A percentile compares a stretch with the other conserved stretches of the same genome.
Evolutionary conservation across 2,329 filamentous ascomycete genomes (phyloP).

Genomic region (Teratosphaeria gauchensis): DNA sequence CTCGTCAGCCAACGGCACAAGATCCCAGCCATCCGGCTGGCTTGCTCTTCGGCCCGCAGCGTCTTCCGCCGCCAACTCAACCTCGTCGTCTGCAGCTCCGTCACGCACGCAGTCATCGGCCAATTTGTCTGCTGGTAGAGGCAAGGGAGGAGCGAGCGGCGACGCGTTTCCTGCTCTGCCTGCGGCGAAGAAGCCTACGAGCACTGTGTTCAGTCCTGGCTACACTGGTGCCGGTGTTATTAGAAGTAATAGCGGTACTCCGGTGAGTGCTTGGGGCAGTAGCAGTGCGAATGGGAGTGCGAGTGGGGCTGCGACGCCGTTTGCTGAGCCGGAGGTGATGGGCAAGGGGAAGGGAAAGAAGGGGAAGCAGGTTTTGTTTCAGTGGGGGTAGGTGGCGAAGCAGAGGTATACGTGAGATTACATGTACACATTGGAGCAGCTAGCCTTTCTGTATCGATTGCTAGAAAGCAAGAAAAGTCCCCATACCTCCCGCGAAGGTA

Average conservation of each 20-base stretch:
- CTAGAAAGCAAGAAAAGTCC: not conserved
- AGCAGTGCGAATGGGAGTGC: conserved; percentile 5
- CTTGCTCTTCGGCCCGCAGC: conserved; percentile 20
- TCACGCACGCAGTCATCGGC: conserved; percentile 27
- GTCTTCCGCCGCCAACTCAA: conserved; percentile 20
- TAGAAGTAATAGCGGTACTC: conserved; percentile 30
- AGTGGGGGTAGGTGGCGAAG: conserved; percentile 33
- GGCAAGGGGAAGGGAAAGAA: conserved; percentile 39
- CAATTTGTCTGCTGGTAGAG: conserved; percentile 14
- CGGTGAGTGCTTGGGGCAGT: conserved; percentile 31
- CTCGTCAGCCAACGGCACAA: conserved; percentile 6
- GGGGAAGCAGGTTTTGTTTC: conserved; percentile 42
- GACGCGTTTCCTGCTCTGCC: conserved; percentile 80
- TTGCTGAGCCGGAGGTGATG: conserved; percentile 10
- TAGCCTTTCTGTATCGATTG: not conserved
- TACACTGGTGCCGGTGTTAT: conserved; percentile 38
- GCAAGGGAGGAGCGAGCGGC: conserved; percentile 5
- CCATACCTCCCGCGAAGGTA: not conserved
- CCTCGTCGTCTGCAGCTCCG: conserved; percentile 23
- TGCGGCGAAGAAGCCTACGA: conserved; percentile 59
- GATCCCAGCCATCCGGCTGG: conserved; percentile 17
- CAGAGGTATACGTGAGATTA: no score
- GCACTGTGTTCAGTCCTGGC: conserved; percentile 42
- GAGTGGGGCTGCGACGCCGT: conserved; percentile 15
- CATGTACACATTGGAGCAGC: no score